Evolutionary conservation across 73 alveolate genomes (phyloP).

Genomic region (Tetrahymena borealis): DNA sequence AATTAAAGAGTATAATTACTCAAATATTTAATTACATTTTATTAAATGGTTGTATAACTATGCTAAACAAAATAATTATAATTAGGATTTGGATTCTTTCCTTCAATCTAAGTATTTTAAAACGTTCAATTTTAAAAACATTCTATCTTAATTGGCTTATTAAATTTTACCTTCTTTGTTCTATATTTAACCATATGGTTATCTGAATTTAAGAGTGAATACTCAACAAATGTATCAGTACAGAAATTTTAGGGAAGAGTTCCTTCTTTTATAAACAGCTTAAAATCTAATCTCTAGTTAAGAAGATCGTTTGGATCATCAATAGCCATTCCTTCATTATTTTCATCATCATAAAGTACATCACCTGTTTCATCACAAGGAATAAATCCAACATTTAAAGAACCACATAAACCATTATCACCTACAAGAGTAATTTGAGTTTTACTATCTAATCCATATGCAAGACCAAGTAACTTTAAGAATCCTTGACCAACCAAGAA

Average conservation of each 20-base stretch:
- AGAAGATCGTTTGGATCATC: slow-evolving; percentile 37
- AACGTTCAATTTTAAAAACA: not conserved
- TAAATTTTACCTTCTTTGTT: not conserved
- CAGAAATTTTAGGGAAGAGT: not conserved
- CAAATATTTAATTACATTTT: not conserved
- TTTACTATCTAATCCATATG: slow-evolving; percentile 81
- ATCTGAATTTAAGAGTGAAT: not conserved
- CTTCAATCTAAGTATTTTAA: not conserved
- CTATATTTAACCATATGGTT: not conserved
- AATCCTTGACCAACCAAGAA: slow-evolving; percentile 77
- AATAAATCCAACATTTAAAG: slow-evolving; percentile 55
- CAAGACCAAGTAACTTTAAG: slow-evolving; percentile 77
- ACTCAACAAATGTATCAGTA: not conserved
- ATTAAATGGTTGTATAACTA: not conserved
- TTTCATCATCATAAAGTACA: slow-evolving; percentile 58
- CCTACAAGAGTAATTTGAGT: slow-evolving; percentile 70
- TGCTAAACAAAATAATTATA: not conserved
- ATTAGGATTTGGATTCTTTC: not conserved
- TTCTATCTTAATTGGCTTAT: not conserved
- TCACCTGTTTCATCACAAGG: slow-evolving; percentile 74
- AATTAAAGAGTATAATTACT: not conserved
- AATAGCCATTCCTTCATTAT: slow-evolving; percentile 38
- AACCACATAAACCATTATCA: slow-evolving; percentile 53
- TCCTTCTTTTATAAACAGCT: slow-evolving; percentile 27
- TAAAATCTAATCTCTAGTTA: slow-evolving; percentile 27